Conservation (phyloP, 1,139 yeast species). For the Debaryomyces sp. region DNA sequence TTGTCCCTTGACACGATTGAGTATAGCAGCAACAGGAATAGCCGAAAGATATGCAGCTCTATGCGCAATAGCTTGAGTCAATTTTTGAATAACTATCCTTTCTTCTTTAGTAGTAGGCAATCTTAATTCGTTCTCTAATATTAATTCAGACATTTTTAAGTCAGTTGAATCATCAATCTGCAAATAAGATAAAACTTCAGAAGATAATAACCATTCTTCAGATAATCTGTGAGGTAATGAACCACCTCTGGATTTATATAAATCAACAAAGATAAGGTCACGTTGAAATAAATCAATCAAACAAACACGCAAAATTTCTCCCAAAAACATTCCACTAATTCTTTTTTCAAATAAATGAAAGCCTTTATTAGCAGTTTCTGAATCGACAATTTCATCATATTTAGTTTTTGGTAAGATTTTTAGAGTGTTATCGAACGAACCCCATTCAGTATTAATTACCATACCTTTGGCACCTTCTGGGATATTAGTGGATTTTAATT, state of each 20-base stretch:
- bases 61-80: constrained; percentile 77
- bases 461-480: constrained; percentile 62
- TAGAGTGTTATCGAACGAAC: constrained; percentile 85
- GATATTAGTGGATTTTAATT: constrained; percentile 51
- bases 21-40: constrained; percentile 83
- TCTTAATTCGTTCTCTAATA: constrained; percentile 64
- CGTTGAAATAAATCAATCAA: constrained; percentile 65
- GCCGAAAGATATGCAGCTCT: constrained; percentile 89
- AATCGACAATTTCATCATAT: constrained; percentile 72
- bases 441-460: constrained; percentile 98
- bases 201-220: constrained; percentile 75
- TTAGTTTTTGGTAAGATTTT: constrained; percentile 71
- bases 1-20: constrained; percentile 40
- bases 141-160: constrained; percentile 64
- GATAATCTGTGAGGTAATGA: constrained; percentile 66
- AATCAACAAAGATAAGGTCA: constrained; percentile 58
- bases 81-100: constrained; percentile 65
- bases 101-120: constrained; percentile 69
- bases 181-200: constrained; percentile 81
- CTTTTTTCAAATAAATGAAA: constrained; percentile 92
- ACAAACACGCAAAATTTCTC: constrained; percentile 79
- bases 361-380: constrained; percentile 77
- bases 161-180: constrained; percentile 80
- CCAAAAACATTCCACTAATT: constrained; percentile 91
- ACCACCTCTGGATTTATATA: constrained; percentile 52